Conservation (phyloP, 441 rosid genomes). For the Pelargonium fulgidum region DNA sequence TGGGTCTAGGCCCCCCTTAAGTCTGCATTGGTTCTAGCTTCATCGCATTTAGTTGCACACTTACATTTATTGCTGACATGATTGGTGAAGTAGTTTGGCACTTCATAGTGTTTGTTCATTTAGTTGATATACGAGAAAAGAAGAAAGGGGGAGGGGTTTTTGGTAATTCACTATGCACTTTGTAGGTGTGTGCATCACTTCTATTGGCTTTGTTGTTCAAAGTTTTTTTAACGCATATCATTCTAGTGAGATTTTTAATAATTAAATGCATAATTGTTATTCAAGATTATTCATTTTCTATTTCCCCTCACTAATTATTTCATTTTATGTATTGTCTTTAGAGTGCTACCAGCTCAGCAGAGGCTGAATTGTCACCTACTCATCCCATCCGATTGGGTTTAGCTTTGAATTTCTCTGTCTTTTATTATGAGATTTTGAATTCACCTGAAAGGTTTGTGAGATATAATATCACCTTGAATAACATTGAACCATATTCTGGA, state of each 20-base stretch:
- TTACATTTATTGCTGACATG: not conserved
- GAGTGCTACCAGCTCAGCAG: slow-evolving; percentile 33
- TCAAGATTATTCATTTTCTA: not conserved
- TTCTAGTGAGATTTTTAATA: not conserved
- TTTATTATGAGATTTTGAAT: slow-evolving; percentile 86
- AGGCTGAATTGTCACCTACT: slow-evolving; percentile 56
- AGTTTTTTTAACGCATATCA: not conserved
- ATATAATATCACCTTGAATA: not conserved
- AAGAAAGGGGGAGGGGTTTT: too few species aligned
- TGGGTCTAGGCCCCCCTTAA: not conserved
- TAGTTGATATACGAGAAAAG: too few species aligned
- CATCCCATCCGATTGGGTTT: slow-evolving; percentile 91
- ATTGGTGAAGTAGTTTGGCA: not conserved
- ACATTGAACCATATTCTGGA: not conserved
- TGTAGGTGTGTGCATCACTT: too few species aligned
- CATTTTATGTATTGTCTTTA: slow-evolving; percentile 15
- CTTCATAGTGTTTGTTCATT: not conserved
- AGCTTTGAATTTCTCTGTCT: slow-evolving; percentile 83
- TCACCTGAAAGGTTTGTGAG: slow-evolving; percentile 62
- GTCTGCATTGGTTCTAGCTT: not conserved
- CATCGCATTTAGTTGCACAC: not conserved
- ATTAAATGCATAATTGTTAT: not conserved
- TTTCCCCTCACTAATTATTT: not conserved
- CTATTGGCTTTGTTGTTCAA: not conserved
- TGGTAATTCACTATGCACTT: too few species aligned